Evolutionary conservation across 306 rosid genomes (phyloP), one percentile per base, ranked within the genome.

Genomic region (Arachis hypogaea): DNA sequence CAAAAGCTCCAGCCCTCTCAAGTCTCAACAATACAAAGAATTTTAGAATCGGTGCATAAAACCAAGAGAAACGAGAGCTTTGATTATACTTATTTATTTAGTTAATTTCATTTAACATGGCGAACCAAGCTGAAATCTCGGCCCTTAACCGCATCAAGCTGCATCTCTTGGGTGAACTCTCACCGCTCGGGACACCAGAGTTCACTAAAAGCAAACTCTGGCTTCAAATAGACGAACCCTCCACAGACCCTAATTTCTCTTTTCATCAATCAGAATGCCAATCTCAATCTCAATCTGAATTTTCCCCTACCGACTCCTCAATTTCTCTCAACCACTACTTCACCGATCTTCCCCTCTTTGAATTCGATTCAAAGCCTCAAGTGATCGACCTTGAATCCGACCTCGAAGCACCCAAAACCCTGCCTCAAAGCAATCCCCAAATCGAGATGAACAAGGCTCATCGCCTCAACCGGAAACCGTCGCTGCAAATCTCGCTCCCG

Each of bases 111-210:
- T 22, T 22, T 22, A 22, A 50, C 29, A 90, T 90, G 98, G 87
- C 86, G 2, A 77, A 69, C 69, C 16, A 54, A 0, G 77, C 28
- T 7, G 88, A 87, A 49, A 60, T 78, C 42, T 87, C 86, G 4
- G 91, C 91, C 6, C 80, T 93, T 1, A 62, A 78, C 3, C 65
- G 29, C 66, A 88, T 93, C 77, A 90, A 90, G 74, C 71, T 84
- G 40, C 90, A 88, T 73, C 91, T 93, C 44, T 69, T 93, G 0
- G 97, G 95, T 8, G 93, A 90, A 38, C 56, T 82, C 22, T 88
- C 98, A 18, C 98, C 98, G 0, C 14, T 84, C 9, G 58, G 8
- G 0, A 69, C 40, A 50, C 68, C 72, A 28, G 22, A 66, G 9
- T 76, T 51, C 56, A 2, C 56, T 54, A 65, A 63, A 36, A 44